Evolutionary conservation across 225 moss, liverwort and hornwort genomes (phyloP).

Genomic region (Bryum argenteum): DNA sequence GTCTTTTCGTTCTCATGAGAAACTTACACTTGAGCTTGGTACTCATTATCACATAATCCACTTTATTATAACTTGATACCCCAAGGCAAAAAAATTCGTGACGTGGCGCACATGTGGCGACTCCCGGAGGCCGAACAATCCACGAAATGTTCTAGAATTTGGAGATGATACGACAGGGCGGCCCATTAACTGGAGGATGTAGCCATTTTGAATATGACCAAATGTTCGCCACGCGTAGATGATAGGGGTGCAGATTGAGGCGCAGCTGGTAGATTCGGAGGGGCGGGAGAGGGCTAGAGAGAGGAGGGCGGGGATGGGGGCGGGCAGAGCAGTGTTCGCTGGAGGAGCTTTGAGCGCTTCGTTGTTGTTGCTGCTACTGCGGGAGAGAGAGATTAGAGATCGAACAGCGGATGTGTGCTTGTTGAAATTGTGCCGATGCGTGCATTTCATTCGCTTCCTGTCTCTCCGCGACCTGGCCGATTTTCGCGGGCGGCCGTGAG

Average conservation of each 20-base stretch:
- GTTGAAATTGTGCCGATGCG: slow-evolving; percentile 37
- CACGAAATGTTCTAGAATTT: slow-evolving; percentile 27
- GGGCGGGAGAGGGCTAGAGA: not conserved
- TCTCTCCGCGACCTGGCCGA: slow-evolving; percentile 38
- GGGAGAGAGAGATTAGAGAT: slow-evolving; percentile 25
- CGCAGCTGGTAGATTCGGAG: not conserved
- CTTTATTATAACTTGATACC: not conserved
- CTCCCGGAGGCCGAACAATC: not conserved
- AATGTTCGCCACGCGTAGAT: rapidly evolving
- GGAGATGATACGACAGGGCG: no score
- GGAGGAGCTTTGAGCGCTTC: not conserved
- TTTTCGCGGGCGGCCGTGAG: slow-evolving; percentile 46
- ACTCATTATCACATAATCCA: not conserved
- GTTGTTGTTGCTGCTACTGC: not conserved
- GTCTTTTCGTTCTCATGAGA: no score
- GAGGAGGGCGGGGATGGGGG: not conserved
- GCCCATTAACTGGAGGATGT: not conserved
- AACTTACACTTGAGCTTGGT: no score
- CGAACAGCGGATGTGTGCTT: slow-evolving; percentile 29
- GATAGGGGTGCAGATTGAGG: not conserved
- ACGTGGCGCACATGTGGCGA: slow-evolving; percentile 10
- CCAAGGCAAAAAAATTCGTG: not conserved
- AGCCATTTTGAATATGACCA: not conserved
- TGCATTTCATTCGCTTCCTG: slow-evolving; percentile 23
- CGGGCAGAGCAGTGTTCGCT: not conserved